phyloP scores from a whole-genome alignment of 768 basidiomycete genomes.

The Pseudohyphozyma bogoriensis region DNA sequence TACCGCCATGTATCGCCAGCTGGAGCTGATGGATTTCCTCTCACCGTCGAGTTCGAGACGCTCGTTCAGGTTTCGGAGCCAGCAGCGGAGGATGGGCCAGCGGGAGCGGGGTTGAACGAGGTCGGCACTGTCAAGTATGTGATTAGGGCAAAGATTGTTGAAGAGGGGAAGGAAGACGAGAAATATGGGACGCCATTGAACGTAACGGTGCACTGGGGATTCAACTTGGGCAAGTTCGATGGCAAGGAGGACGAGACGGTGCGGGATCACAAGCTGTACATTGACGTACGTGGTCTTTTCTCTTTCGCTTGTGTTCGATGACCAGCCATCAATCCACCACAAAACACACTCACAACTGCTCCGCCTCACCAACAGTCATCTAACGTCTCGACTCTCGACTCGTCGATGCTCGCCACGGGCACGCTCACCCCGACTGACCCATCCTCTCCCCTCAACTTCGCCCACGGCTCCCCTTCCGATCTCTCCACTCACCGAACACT shows the following conservation, averaged over 20 bases:
- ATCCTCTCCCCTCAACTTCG: background rate
- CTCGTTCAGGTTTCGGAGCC: slow-evolving; percentile 3
- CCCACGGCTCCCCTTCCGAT: background rate
- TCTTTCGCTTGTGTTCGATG: no score
- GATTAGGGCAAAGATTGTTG: slow-evolving; percentile 20
- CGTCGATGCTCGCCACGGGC: background rate
- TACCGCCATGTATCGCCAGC: slow-evolving; percentile 17
- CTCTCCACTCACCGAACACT: background rate
- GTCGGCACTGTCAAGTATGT: slow-evolving; percentile 16
- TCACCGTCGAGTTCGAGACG: slow-evolving; percentile 18
- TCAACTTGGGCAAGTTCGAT: background rate
- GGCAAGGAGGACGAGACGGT: background rate
- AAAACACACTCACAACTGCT: background rate
- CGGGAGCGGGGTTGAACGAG: background rate
- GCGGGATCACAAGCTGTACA: background rate
- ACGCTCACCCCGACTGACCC: background rate
- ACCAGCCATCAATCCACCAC: no score
- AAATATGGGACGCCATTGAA: slow-evolving; percentile 23
- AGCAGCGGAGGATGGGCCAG: background rate
- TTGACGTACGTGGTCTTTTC: background rate
- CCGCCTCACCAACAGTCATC: background rate
- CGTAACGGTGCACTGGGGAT: slow-evolving; percentile 25
- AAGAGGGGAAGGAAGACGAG: slow-evolving; percentile 15
- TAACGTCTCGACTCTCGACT: background rate
- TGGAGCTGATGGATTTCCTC: slow-evolving; percentile 24